Conservation (phyloP, 495 filamentous ascomycete species). For the Penicillium soppii region DNA sequence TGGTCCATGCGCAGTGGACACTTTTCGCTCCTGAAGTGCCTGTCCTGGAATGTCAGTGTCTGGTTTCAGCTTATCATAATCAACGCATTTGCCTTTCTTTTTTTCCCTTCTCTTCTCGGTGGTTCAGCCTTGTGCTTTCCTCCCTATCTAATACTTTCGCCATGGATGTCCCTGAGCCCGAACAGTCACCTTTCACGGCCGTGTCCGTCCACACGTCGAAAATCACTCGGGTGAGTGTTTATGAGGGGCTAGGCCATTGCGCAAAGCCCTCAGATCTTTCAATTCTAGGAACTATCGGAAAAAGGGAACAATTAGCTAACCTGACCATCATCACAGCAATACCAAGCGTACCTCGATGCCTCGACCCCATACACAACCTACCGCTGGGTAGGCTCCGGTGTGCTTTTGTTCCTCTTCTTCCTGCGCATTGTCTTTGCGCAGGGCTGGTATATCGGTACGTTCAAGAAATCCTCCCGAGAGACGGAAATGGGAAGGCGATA, state of each 20-base stretch:
- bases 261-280: constrained; percentile 8
- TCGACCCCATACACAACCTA: constrained; percentile 84
- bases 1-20: constrained; percentile 36
- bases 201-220: constrained; percentile 81
- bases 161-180: constrained; percentile 80
- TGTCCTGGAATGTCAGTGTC: constrained; percentile 25
- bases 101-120: constrained; percentile 12
- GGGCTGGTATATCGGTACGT: constrained; percentile 97
- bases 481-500: no score
- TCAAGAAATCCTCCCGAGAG: not conserved
- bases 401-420: constrained; percentile 77
- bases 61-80: constrained; percentile 29
- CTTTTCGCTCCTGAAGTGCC: constrained; percentile 33
- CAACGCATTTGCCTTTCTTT: constrained; percentile 16
- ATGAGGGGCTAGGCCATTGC: constrained; percentile 15
- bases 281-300: not conserved
- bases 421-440: constrained; percentile 85
- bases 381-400: constrained; percentile 81
- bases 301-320: constrained; percentile 12
- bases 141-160: constrained; percentile 18
- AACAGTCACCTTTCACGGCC: constrained; percentile 79
- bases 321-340: constrained; percentile 61
- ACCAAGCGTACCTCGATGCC: constrained; percentile 92
- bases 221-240: constrained; percentile 60
- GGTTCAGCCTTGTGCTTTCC: not conserved